Evolutionary conservation across 257 asterid genomes (phyloP), one percentile per base, ranked within the genome.

Genomic region (Solanum pimpinellifolium): DNA sequence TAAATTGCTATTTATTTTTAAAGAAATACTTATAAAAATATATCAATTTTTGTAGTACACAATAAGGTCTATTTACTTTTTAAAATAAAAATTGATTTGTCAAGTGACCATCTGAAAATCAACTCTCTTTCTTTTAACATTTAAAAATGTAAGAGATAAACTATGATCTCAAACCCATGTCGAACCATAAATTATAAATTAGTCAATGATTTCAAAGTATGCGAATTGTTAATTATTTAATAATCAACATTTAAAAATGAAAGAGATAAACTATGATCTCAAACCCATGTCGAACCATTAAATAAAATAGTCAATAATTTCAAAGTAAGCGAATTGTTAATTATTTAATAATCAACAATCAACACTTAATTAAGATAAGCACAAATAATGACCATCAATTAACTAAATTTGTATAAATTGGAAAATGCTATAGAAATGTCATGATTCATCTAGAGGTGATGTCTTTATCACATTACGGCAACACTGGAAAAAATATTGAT

Each of bases 381-480:
- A 80, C 69, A 29, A 18, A 29, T 80, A 25, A 80, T 80, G 27
- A 7, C 29, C 27, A 47, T 29, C 68, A 47, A 46, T 47, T 46
- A 44, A 80, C 84, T 49, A 47, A 80, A 47, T 80, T 47, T 16
- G 25, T 80, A 29, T 27, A 80, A 47, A 29, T 80, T 80, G 6
- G 29, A 80, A 80, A 80, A 29, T 49, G 68, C 69, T 5, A 6
- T 68, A 47, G 44, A 80, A 18, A 29, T 73, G 83, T 85, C 90
- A 25, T 70, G n/a, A 41, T 60, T 76, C 44, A 76, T 85, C 86
- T 37, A n/a, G 86, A 76, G 23, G 65, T 78, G 65, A 44, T 78
- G 65, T 46, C 65, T 78, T 46, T 41, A 29, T 80, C 84, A 49
- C 68, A 47, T 47, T 47, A 80, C 68, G 69, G 49, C 68, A 29